Evolutionary conservation across 139 green algal genomes (phyloP), one percentile per base, ranked within the genome.

Genomic region (Chlamydomonas sp.): DNA sequence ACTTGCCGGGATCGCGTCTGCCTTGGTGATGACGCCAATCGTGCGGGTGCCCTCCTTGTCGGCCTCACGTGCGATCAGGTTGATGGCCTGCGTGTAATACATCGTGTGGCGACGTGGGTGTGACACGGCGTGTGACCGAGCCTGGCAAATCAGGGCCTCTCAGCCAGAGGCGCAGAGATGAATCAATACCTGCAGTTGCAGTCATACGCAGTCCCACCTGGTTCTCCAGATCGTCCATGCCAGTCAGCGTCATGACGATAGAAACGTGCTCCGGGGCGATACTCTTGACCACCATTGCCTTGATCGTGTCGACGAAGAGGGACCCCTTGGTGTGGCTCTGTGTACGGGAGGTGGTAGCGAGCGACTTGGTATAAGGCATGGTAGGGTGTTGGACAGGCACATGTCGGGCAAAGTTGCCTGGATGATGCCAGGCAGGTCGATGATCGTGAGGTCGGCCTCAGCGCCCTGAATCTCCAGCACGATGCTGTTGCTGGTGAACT

Each of bases 341-440:
- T n/a, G n/a, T n/a, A n/a, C n/a, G n/a, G 43, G 13, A 10, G 16
- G 16, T 16, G 16, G 43, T 16, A 10, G 43, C 43, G 16, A 54
- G 16, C 43, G 16, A n/a, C 13, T n/a, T 54, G 10, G 10, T 13
- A 54, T 79, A 67, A 31, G 31, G 24, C 10, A 33, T 59, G 48
- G 59, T 69, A 1, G 39, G 43, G 24, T 74, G 35, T n/a, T 62
- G 28, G 20, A 66, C 66, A 5, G 37, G 33, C 5, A n/a, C n/a
- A n/a, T n/a, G n/a, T n/a, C n/a, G n/a, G n/a, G n/a, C n/a, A n/a
- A n/a, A n/a, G n/a, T n/a, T 54, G 8, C 6, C 26, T 78, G 73
- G 48, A 78, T 78, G 73, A 78, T 78, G 35, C 73, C 73, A 5
- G 73, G 73, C 35, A 78, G 58, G 67, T 78, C 73, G 6, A 78